Evolutionary conservation across 2,329 filamentous ascomycete genomes (phyloP).

Genomic region (Aspergillus sp.): DNA sequence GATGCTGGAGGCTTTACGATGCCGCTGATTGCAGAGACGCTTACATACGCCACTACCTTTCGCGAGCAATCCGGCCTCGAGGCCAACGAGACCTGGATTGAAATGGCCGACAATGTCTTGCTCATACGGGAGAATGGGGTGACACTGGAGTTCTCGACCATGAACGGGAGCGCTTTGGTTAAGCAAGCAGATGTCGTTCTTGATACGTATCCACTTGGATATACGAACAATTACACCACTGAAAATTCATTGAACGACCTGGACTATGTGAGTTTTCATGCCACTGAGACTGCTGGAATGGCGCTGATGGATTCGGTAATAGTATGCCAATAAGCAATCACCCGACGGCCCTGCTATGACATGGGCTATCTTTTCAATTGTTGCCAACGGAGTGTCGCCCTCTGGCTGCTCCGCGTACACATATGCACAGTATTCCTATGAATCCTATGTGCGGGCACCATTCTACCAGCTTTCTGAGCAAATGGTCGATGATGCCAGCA

Average conservation of each 20-base stretch:
- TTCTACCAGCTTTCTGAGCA: conserved; percentile 68
- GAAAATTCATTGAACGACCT: conserved; percentile 48
- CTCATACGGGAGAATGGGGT: conserved; percentile 52
- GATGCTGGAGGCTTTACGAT: conserved; percentile 64
- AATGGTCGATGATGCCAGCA: conserved; percentile 50
- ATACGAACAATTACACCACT: conserved; percentile 46
- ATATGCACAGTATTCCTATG: conserved; percentile 55
- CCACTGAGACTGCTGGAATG: not conserved
- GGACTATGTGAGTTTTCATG: conserved; percentile 46
- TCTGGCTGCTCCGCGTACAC: conserved; percentile 62
- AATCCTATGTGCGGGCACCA: conserved; percentile 57
- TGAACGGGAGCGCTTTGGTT: conserved; percentile 58
- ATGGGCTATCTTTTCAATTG: conserved; percentile 60
- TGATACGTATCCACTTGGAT: conserved; percentile 57
- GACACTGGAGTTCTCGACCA: conserved; percentile 55
- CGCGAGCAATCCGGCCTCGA: conserved; percentile 48
- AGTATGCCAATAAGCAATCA: conserved; percentile 61
- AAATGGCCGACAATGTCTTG: conserved; percentile 49
- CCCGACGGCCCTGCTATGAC: conserved; percentile 64
- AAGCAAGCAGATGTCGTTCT: conserved; percentile 66
- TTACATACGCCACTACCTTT: conserved; percentile 51
- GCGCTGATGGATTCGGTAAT: conserved; percentile 2
- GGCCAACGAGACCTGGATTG: conserved; percentile 51
- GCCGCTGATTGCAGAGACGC: conserved; percentile 49
- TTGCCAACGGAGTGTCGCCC: conserved; percentile 56